A percentile compares a stretch with the other conserved stretches of the same genome.
Evolutionary conservation across 75 land plant genomes (phyloP).

Genomic region (Selaginella moellendorffii): DNA sequence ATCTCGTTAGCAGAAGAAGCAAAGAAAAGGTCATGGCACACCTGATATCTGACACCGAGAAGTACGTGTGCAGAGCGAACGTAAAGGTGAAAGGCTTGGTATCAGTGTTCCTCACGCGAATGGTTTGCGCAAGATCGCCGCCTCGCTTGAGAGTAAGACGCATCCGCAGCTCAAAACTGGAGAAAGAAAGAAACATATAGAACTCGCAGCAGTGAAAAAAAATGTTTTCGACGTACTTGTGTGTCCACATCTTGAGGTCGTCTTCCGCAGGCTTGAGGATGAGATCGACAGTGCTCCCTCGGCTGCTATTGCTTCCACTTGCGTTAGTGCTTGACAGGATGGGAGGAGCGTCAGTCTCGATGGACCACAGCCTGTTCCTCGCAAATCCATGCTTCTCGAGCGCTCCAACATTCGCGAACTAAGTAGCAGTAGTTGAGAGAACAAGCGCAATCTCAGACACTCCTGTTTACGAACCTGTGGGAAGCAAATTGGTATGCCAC

Average conservation of each 20-base stretch:
- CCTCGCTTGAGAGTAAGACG: constrained; percentile 45
- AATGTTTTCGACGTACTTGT: constrained; percentile 28
- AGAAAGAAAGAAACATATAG: not conserved
- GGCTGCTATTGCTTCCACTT: constrained; percentile 17
- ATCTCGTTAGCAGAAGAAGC: not conserved
- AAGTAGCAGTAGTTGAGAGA: not conserved
- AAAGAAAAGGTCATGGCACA: not conserved
- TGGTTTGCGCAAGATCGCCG: constrained; percentile 57
- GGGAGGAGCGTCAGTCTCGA: constrained; percentile 41
- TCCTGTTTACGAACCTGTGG: too few species aligned
- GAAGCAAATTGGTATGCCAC: constrained; percentile 62
- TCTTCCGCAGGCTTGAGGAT: constrained; percentile 46
- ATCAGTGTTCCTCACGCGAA: constrained; percentile 65
- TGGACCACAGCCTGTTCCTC: constrained; percentile 41
- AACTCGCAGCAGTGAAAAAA: too few species aligned
- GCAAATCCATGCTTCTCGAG: constrained; percentile 64
- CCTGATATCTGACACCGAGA: constrained; percentile 83
- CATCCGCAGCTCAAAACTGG: constrained; percentile 64
- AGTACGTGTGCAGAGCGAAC: constrained; percentile 78
- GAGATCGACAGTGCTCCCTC: constrained; percentile 35
- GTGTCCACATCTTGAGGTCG: constrained; percentile 42
- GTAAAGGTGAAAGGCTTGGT: constrained; percentile 64
- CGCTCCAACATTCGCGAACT: constrained; percentile 45
- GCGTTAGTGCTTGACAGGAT: constrained; percentile 30
- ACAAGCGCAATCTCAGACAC: too few species aligned